These are phyloP conservation scores for Apophysomyces ossiformis DNA, from an alignment of 371 early-diverging fungal species.

Conservation along the genomic window DNA sequence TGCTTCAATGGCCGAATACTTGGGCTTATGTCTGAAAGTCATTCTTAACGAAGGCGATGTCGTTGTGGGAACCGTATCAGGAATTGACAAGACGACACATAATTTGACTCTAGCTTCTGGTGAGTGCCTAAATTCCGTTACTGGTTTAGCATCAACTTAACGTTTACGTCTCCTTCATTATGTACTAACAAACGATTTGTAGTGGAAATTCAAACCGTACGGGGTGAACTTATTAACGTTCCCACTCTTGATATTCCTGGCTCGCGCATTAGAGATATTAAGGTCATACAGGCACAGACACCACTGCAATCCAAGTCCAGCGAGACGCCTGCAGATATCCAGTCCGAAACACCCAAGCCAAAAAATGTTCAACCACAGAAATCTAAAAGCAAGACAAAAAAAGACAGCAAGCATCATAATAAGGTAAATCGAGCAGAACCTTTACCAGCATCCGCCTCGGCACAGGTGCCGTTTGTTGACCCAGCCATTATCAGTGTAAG, in stretches of 20 bases:
- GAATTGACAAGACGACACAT: slow-evolving; percentile 17
- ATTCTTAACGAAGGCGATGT: slow-evolving; percentile 14
- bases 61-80: slow-evolving; percentile 23
- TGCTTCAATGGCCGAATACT: slow-evolving; percentile 25
- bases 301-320: not conserved
- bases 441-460: not conserved
- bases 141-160: too few species aligned
- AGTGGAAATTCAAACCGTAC: not conserved
- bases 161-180: too few species aligned
- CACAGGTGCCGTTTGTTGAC: slow-evolving; percentile 21
- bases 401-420: slow-evolving; percentile 9
- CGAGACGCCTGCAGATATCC: not conserved
- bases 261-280: slow-evolving; percentile 8
- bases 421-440: not conserved
- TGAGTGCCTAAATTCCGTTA: slow-evolving; percentile 5
- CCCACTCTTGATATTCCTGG: slow-evolving; percentile 7
- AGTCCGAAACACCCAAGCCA: slow-evolving; percentile 1
- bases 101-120: slow-evolving; percentile 21
- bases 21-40: slow-evolving; percentile 23
- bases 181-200: not conserved
- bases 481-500: slow-evolving; percentile 34
- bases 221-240: not conserved
- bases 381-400: slow-evolving; percentile 1
- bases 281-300: not conserved
- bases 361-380: slow-evolving; percentile 8